These are phyloP conservation scores for Lachancea thermotolerans DNA, from an alignment of 805 yeast species.

Conservation along the genomic window DNA sequence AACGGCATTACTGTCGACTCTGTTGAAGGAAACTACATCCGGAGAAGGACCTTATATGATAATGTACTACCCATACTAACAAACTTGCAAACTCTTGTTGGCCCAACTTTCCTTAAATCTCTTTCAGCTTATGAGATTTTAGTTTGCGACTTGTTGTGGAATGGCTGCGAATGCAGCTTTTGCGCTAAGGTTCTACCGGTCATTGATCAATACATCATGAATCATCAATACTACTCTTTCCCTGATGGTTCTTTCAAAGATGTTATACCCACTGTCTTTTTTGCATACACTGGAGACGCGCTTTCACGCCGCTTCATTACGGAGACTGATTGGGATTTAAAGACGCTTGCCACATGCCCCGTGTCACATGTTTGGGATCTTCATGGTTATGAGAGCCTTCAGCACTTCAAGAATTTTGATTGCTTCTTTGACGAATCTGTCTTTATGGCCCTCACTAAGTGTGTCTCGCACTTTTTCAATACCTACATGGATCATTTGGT, in stretches of 20 bases:
- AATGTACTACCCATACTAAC: conserved; percentile 40
- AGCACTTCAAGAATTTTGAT: conserved; percentile 34
- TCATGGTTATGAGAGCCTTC: conserved; percentile 40
- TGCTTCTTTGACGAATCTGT: conserved; percentile 42
- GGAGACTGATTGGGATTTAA: conserved; percentile 28
- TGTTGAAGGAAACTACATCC: conserved; percentile 63
- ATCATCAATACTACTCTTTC: conserved; percentile 53
- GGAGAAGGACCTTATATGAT: conserved; percentile 49
- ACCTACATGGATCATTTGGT: conserved; percentile 36
- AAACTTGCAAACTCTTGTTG: conserved; percentile 39
- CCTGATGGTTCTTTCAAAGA: conserved; percentile 47
- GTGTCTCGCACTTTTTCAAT: conserved; percentile 42
- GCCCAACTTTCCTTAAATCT: conserved; percentile 55
- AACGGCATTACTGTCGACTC: conserved; percentile 57
- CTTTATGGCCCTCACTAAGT: conserved; percentile 36
- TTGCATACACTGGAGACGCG: conserved; percentile 45
- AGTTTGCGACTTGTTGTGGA: conserved; percentile 67
- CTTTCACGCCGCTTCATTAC: conserved; percentile 32
- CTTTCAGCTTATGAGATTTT: conserved; percentile 64
- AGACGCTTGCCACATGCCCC: conserved; percentile 30
- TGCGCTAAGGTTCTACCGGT: conserved; percentile 45
- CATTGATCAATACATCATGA: conserved; percentile 55
- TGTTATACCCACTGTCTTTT: conserved; percentile 50
- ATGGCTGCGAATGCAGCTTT: conserved; percentile 61
- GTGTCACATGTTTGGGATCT: conserved; percentile 39